Evolutionary conservation across 2,329 filamentous ascomycete genomes (phyloP).

Genomic region (Plectosphaerella cucumerina): DNA sequence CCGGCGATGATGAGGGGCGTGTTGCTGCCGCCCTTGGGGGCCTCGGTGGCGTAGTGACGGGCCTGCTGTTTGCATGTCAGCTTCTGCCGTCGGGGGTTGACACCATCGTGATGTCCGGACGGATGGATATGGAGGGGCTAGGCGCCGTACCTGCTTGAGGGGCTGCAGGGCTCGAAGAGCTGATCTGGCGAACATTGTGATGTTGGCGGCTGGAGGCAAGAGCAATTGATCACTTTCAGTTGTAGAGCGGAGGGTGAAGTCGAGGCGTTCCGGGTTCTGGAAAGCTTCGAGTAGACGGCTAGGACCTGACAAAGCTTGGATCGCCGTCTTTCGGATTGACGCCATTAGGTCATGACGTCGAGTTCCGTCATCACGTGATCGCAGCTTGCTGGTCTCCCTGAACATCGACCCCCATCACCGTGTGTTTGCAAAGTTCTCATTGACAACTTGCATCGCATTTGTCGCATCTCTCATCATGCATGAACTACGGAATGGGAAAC

Average conservation of each 20-base stretch:
- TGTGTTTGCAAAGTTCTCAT: not conserved
- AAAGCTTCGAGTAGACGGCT: conserved; percentile 1
- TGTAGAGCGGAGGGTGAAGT: not conserved
- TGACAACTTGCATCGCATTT: no score
- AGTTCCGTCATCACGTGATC: not conserved
- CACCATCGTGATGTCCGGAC: conserved; percentile 9
- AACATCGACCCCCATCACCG: not conserved
- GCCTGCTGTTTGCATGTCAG: conserved; percentile 38
- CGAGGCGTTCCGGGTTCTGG: not conserved
- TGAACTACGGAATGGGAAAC: no score
- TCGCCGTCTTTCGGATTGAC: not conserved
- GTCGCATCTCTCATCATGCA: no score
- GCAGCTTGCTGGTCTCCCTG: no score
- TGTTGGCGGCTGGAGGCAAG: conserved; percentile 2
- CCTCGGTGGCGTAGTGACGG: conserved; percentile 66
- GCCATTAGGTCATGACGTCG: conserved; percentile 3
- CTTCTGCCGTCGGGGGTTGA: conserved; percentile 1
- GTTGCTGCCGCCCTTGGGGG: conserved; percentile 52
- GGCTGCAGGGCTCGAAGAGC: conserved; percentile 61
- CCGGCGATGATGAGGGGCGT: conserved; percentile 57
- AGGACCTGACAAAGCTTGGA: not conserved
- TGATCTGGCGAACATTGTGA: conserved; percentile 64
- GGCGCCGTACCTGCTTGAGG: conserved; percentile 55
- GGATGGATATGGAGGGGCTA: conserved; percentile 4
- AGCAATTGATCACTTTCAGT: conserved; percentile 7